These are phyloP conservation scores for Ogataea parapolymorpha DNA, from an alignment of 805 yeast species.

Conservation along the genomic window DNA sequence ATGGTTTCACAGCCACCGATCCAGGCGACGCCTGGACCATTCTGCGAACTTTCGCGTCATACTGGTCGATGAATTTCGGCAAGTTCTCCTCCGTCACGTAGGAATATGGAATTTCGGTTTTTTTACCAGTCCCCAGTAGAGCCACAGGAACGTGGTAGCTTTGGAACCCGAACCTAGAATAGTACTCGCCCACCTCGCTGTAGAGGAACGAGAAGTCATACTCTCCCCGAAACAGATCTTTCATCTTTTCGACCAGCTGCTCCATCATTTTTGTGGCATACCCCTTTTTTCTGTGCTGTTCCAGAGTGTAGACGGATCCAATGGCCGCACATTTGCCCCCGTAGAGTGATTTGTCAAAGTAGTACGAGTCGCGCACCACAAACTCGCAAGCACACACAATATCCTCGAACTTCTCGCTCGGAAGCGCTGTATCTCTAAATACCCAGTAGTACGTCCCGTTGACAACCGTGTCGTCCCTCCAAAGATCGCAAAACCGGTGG, in stretches of 20 bases:
- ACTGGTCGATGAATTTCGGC: conserved; percentile 7
- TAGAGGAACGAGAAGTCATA: conserved; percentile 46
- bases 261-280: conserved; percentile 50
- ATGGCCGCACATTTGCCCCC: conserved; percentile 34
- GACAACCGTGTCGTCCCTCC: conserved; percentile 10
- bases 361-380: conserved; percentile 24
- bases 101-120: not conserved
- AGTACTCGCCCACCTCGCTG: conserved; percentile 72
- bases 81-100: conserved; percentile 1
- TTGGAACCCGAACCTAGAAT: conserved; percentile 58
- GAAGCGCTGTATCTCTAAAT: conserved; percentile 19
- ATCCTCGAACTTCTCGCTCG: conserved; percentile 12
- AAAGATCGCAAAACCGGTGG: conserved; percentile 20
- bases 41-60: conserved; percentile 6
- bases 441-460: conserved; percentile 29
- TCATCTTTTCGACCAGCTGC: conserved; percentile 28
- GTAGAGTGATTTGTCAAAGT: conserved; percentile 5
- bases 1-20: conserved; percentile 25
- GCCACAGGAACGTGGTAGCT: conserved; percentile 21
- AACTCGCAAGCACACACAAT: conserved; percentile 32
- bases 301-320: conserved; percentile 59
- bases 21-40: not conserved
- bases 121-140: conserved; percentile 1
- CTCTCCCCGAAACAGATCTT: conserved; percentile 24
- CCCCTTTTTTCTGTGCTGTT: conserved; percentile 49